phyloP scores from a whole-genome alignment of 2,329 filamentous ascomycete genomes.

The Fusarium nurragi region DNA sequence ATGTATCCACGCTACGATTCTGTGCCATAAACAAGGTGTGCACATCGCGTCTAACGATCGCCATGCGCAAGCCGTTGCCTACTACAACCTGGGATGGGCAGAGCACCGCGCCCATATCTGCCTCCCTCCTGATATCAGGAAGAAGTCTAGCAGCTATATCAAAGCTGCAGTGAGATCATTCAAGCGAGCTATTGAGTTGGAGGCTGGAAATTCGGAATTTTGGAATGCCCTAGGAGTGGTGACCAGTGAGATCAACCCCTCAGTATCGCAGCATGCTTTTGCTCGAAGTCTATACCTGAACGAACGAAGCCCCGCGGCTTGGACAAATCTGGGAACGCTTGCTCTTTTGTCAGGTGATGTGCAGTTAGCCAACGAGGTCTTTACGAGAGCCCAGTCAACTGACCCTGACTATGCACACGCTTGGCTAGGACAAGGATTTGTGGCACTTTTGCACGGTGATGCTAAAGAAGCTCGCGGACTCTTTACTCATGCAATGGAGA shows the following conservation, averaged over 20 bases:
- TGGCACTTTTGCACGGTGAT: conserved; percentile 81
- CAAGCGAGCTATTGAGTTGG: conserved; percentile 94
- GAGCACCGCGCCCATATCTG: conserved; percentile 83
- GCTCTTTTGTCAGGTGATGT: conserved; percentile 86
- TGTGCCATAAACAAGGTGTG: conserved; percentile 89
- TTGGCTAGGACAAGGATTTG: conserved; percentile 91
- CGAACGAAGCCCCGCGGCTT: conserved; percentile 83
- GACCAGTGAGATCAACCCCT: conserved; percentile 84
- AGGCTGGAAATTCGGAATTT: conserved; percentile 93
- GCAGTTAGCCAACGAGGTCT: conserved; percentile 87
- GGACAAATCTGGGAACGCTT: conserved; percentile 90
- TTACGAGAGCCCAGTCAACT: conserved; percentile 89
- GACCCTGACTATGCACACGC: conserved; percentile 94
- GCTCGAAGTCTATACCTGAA: conserved; percentile 92
- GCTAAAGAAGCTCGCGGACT: conserved; percentile 80
- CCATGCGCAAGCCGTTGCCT: conserved; percentile 93
- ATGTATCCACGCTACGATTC: conserved; percentile 75
- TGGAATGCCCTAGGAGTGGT: conserved; percentile 97
- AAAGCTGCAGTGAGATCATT: conserved; percentile 89
- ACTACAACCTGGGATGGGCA: conserved; percentile 96
- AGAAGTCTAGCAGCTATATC: conserved; percentile 73
- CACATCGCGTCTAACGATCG: conserved; percentile 75
- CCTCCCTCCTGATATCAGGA: conserved; percentile 61
- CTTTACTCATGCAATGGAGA: conserved; percentile 94
- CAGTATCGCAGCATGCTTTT: conserved; percentile 92